Percentiles rank a stretch among this genome's conserved stretches.
phyloP scores from a whole-genome alignment of 1,139 yeast genomes.

The Blastobotrys aristatus region DNA sequence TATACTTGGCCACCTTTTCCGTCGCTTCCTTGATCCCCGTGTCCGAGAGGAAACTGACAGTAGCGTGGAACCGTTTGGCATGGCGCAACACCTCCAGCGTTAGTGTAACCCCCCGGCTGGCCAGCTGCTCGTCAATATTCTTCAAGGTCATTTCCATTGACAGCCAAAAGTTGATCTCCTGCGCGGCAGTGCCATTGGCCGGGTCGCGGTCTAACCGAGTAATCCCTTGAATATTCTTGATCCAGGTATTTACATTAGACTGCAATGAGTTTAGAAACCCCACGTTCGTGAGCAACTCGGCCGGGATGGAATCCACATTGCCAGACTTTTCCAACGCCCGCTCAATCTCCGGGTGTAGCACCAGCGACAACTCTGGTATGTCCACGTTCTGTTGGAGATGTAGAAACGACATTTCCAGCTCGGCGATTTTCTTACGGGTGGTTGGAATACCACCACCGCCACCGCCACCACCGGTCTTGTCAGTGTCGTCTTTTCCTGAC shows the following conservation, averaged over 20 bases:
- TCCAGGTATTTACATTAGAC: slow-evolving; percentile 66
- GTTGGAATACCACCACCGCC: slow-evolving; percentile 27
- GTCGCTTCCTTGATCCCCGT: slow-evolving; percentile 61
- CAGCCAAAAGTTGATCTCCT: slow-evolving; percentile 77
- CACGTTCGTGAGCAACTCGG: slow-evolving; percentile 44
- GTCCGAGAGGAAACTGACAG: slow-evolving; percentile 67
- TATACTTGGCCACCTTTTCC: slow-evolving; percentile 49
- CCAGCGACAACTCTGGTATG: slow-evolving; percentile 55
- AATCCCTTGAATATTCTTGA: slow-evolving; percentile 54
- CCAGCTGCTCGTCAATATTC: slow-evolving; percentile 55
- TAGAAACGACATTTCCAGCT: slow-evolving; percentile 61
- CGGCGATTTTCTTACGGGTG: slow-evolving; percentile 54
- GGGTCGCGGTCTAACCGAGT: slow-evolving; percentile 50
- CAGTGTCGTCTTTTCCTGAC: slow-evolving; percentile 13
- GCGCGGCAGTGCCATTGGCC: slow-evolving; percentile 53
- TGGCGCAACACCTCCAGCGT: slow-evolving; percentile 59
- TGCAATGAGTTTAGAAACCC: slow-evolving; percentile 62
- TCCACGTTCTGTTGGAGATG: slow-evolving; percentile 65
- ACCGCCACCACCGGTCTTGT: too few species aligned
- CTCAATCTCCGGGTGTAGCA: slow-evolving; percentile 51
- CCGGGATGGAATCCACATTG: slow-evolving; percentile 34
- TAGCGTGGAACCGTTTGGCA: slow-evolving; percentile 77
- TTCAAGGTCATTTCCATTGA: slow-evolving; percentile 61
- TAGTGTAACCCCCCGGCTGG: slow-evolving; percentile 48
- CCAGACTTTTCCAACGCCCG: slow-evolving; percentile 37